Conservation (phyloP, 495 filamentous ascomycete genomes). For the Jackrogersella multiformis region DNA sequence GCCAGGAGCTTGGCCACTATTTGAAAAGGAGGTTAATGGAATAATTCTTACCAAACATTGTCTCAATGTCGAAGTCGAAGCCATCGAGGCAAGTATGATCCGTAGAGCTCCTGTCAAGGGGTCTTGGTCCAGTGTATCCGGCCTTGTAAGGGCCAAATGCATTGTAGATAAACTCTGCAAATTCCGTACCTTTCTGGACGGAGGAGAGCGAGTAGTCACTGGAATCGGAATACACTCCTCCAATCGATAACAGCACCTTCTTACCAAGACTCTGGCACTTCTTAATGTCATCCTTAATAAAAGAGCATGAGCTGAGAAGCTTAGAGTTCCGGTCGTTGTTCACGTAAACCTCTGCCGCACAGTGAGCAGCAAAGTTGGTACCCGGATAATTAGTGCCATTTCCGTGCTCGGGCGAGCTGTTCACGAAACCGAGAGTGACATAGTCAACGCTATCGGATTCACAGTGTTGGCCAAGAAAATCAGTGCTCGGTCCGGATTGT, state of each 20-base stretch:
- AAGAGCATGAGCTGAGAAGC: constrained; percentile 54
- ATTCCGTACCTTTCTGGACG: constrained; percentile 59
- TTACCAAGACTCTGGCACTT: constrained; percentile 70
- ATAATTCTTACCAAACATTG: constrained; percentile 45
- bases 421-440: constrained; percentile 55
- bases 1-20: background rate
- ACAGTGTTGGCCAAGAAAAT: constrained; percentile 45
- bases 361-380: constrained; percentile 55
- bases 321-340: constrained; percentile 46
- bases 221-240: constrained; percentile 51
- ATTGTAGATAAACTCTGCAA: constrained; percentile 71
- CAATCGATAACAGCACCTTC: constrained; percentile 72
- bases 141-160: constrained; percentile 67
- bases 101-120: constrained; percentile 61
- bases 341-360: constrained; percentile 44
- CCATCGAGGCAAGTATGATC: constrained; percentile 67
- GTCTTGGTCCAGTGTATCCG: constrained; percentile 57
- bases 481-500: constrained; percentile 41
- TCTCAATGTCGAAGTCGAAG: constrained; percentile 75
- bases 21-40: constrained; percentile 46
- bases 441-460: constrained; percentile 50
- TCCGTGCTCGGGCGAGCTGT: constrained; percentile 52
- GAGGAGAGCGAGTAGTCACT: constrained; percentile 59
- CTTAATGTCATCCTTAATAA: constrained; percentile 62
- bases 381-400: constrained; percentile 49